These are phyloP conservation scores for Candida nanaspora DNA, from an alignment of 805 yeast genomes.

Conservation along the genomic window DNA sequence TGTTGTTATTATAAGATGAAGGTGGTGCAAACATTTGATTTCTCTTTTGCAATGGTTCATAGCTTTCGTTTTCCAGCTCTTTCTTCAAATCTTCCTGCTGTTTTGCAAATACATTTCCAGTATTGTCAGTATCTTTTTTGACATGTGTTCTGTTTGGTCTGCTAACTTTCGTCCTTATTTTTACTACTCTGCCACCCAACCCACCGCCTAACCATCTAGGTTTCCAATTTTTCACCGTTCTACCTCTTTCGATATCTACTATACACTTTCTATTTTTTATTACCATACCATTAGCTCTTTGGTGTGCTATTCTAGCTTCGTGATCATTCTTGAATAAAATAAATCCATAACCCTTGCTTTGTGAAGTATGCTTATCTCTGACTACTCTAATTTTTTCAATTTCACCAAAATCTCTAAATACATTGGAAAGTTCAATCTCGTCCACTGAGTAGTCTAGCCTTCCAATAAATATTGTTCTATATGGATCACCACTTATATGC, in stretches of 20 bases:
- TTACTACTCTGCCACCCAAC: constrained; percentile 54
- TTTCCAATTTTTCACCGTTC: constrained; percentile 58
- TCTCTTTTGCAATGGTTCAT: constrained; percentile 2
- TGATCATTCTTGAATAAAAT: constrained; percentile 55
- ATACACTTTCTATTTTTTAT: constrained; percentile 48
- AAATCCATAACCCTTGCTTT: constrained; percentile 80
- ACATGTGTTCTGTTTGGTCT: too few species aligned
- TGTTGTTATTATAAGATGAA: constrained; percentile 3
- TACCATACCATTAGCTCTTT: constrained; percentile 46
- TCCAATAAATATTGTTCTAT: constrained; percentile 69
- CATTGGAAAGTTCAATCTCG: constrained; percentile 62
- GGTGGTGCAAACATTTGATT: constrained; percentile 15
- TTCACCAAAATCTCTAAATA: constrained; percentile 59
- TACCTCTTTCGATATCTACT: constrained; percentile 69
- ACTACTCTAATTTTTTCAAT: constrained; percentile 59
- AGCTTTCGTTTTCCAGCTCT: neutral
- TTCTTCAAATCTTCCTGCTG: neutral
- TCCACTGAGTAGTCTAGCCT: constrained; percentile 57
- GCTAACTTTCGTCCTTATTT: too few species aligned
- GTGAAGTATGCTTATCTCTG: constrained; percentile 37
- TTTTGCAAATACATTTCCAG: neutral
- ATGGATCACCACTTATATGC: constrained; percentile 63
- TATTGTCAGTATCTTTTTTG: neutral
- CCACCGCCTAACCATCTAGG: constrained; percentile 87
- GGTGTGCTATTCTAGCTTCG: constrained; percentile 56